Evolutionary conservation across 345 rosid genomes (phyloP).

Genomic region (Nasturtium officinale): DNA sequence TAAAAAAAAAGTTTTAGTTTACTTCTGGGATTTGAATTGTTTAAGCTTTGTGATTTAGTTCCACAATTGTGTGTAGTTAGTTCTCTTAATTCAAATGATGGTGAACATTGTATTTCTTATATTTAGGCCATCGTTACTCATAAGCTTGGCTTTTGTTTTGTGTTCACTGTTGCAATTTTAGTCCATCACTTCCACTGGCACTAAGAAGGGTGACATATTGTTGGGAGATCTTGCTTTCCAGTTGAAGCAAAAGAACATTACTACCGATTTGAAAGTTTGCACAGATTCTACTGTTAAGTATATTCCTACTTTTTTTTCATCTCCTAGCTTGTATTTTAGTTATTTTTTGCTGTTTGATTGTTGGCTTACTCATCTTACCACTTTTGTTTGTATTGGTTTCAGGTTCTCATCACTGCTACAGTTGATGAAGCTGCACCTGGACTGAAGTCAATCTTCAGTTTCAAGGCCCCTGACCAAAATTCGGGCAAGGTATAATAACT

Average conservation of each 20-base stretch:
- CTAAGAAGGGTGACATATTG: constrained; percentile 75
- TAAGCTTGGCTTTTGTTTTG: not conserved
- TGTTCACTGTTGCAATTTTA: constrained; percentile 32
- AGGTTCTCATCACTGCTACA: constrained; percentile 80
- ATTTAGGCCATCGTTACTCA: not conserved
- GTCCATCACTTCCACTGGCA: constrained; percentile 78
- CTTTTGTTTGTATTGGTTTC: constrained; percentile 28
- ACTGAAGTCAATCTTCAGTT: constrained; percentile 76
- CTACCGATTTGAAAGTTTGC: constrained; percentile 83
- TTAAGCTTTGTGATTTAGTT: not conserved
- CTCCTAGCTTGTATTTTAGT: not conserved
- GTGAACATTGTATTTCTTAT: not conserved
- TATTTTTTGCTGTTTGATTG: not conserved
- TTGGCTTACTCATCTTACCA: not conserved
- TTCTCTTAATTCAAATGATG: not conserved
- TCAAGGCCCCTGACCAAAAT: constrained; percentile 85
- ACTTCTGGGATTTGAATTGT: not conserved
- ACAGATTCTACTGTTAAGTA: constrained; percentile 73
- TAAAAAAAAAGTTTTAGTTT: too few relatives aligned
- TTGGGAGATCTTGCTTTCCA: constrained; percentile 82
- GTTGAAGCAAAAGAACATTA: constrained; percentile 78
- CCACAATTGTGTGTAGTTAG: not conserved
- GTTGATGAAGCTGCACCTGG: constrained; percentile 93
- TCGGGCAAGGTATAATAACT: constrained; percentile 77
- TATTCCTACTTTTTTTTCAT: not conserved